Percentiles rank a stretch among this genome's conserved stretches.
phyloP scores from a whole-genome alignment of 2,329 filamentous ascomycete genomes.

The Zasmidium cellare region DNA sequence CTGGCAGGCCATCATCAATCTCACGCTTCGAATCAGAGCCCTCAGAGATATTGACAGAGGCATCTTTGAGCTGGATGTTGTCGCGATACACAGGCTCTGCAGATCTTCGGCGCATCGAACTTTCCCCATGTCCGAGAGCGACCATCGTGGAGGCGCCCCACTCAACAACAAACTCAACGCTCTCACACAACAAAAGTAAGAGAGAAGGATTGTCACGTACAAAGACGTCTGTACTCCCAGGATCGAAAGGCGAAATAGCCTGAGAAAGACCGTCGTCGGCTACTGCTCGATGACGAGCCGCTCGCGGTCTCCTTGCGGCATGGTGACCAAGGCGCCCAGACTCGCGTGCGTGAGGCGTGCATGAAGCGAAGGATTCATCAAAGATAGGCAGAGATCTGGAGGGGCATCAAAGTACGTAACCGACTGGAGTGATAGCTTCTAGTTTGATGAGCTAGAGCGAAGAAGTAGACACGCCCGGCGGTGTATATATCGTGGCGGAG shows the following conservation, averaged over 20 bases:
- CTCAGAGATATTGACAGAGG: not conserved
- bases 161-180: not conserved
- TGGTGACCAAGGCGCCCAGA: not conserved
- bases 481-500: too few species aligned
- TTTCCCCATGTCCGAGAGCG: not conserved
- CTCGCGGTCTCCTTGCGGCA: not conserved
- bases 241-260: not conserved
- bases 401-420: not conserved
- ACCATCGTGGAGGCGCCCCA: not conserved
- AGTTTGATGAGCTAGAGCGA: not conserved
- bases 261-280: not conserved
- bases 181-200: not conserved
- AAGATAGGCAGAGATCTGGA: not conserved
- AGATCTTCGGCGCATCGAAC: not conserved
- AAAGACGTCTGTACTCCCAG: conserved; percentile 2
- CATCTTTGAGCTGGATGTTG: conserved; percentile 5
- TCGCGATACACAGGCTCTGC: not conserved
- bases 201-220: not conserved
- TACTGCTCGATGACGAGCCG: not conserved
- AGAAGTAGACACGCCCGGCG: not conserved
- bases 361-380: not conserved
- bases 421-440: not conserved
- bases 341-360: not conserved
- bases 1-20: conserved; percentile 1
- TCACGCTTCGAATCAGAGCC: not conserved